phyloP scores from a whole-genome alignment of 2,329 filamentous ascomycete species.

The Hawksworthiomyces lignivorus region DNA sequence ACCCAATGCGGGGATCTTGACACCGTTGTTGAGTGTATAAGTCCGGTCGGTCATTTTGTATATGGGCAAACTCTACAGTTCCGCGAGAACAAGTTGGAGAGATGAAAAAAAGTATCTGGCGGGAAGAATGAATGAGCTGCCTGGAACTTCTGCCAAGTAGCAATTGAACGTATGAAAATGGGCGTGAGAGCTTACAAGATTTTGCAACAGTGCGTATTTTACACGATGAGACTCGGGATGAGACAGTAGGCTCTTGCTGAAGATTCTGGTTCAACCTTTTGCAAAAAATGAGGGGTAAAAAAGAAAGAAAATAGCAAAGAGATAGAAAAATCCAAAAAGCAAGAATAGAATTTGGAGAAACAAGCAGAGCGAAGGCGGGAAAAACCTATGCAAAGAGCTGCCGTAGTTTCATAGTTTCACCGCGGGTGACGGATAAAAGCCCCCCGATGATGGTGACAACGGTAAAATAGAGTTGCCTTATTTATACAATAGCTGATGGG shows the following conservation, averaged over 20 bases:
- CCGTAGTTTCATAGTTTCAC: not conserved
- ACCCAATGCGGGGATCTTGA: conserved; percentile 55
- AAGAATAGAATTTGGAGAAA: not conserved
- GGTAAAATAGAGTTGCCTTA: too few relatives aligned
- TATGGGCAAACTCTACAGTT: too few relatives aligned
- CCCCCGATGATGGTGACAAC: conserved; percentile 4
- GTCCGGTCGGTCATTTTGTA: conserved; percentile 50
- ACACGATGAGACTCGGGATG: too few relatives aligned
- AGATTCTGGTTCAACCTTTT: too few relatives aligned
- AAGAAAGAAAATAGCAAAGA: not conserved
- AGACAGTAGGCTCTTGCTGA: too few relatives aligned
- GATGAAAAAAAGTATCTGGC: too few relatives aligned
- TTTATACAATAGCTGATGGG: not conserved
- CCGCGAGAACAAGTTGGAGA: too few relatives aligned
- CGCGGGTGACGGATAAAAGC: conserved; percentile 8
- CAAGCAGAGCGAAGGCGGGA: not conserved
- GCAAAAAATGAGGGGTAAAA: conserved; percentile 4
- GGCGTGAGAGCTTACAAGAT: too few relatives aligned
- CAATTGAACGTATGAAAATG: too few relatives aligned
- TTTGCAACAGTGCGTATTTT: too few relatives aligned
- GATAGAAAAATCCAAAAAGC: not conserved
- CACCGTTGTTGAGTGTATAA: conserved; percentile 58
- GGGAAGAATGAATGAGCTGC: too few relatives aligned
- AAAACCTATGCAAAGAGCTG: not conserved
- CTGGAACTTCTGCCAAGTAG: too few relatives aligned